Conservation (phyloP, 345 rosid genomes). For the Dimocarpus longan region DNA sequence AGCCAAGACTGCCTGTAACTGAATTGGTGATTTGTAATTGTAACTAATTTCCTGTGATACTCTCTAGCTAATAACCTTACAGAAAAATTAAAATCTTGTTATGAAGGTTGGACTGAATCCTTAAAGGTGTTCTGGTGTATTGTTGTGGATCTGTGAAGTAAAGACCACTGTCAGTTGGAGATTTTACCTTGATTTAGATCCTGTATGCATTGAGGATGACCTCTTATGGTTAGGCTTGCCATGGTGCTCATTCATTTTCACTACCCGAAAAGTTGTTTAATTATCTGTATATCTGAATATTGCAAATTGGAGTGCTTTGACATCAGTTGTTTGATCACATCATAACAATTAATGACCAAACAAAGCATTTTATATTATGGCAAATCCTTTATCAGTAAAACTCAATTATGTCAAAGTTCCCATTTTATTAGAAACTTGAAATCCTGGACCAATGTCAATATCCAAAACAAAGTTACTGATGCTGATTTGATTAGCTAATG, state of each 20-base stretch:
- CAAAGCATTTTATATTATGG: background rate
- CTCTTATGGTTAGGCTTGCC: background rate
- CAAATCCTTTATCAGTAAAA: background rate
- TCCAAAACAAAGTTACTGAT: background rate
- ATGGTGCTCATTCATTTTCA: background rate
- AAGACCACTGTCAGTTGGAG: background rate
- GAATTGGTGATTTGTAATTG: background rate
- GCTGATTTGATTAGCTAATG: constrained; percentile 6
- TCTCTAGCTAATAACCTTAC: background rate
- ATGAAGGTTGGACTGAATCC: background rate
- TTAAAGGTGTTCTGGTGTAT: background rate
- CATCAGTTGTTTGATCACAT: background rate
- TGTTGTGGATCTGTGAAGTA: background rate
- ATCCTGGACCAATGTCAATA: background rate
- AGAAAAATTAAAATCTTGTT: background rate
- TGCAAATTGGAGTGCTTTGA: background rate
- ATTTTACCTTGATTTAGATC: background rate
- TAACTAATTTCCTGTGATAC: background rate
- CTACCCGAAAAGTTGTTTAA: background rate
- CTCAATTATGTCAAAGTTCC: background rate
- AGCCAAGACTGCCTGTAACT: background rate
- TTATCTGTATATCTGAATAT: background rate
- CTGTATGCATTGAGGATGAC: background rate
- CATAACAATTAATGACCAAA: background rate
- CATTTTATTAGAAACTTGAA: background rate